These are phyloP conservation scores for Picochlorum costavermella DNA, from an alignment of 139 green algal genomes.

Conservation along the genomic window DNA sequence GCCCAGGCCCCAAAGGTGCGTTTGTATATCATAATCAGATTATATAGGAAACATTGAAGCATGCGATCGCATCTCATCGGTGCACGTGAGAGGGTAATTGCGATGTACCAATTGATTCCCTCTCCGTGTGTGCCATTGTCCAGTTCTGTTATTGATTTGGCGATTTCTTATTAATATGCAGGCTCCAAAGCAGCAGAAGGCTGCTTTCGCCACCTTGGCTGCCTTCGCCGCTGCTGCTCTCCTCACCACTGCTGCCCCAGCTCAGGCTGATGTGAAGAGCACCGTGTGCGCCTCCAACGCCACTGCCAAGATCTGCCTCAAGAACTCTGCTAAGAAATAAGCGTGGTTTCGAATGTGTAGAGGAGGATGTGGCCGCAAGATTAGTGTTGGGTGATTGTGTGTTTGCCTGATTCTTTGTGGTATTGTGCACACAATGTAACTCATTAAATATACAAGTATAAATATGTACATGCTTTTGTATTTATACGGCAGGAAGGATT, in stretches of 20 bases:
- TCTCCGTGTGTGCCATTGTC: neutral
- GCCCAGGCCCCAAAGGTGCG: neutral
- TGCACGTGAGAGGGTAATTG: too few species aligned
- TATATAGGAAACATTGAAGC: neutral
- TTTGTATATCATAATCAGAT: neutral
- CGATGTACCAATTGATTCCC: neutral
- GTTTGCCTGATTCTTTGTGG: too few species aligned
- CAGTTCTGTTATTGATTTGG: neutral
- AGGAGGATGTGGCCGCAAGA: too few species aligned
- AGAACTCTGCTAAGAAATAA: slow-evolving; percentile 15
- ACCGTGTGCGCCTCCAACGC: slow-evolving; percentile 33
- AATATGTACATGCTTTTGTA: too few species aligned
- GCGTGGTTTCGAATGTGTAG: too few species aligned
- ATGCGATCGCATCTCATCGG: too few species aligned
- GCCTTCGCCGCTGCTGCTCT: slow-evolving; percentile 16
- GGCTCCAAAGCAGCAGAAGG: slow-evolving; percentile 11
- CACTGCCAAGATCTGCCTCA: slow-evolving; percentile 28
- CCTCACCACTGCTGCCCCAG: slow-evolving; percentile 1
- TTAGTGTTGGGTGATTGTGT: too few species aligned
- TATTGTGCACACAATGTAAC: too few species aligned
- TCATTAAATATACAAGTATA: too few species aligned
- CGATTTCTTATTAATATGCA: neutral
- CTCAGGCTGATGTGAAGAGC: slow-evolving; percentile 19
- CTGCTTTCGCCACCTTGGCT: slow-evolving; percentile 10
- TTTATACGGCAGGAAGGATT: slow-evolving; percentile 2